These are phyloP conservation scores for Ceratobasidium sp. DNA, from an alignment of 1,284 basidiomycete genomes.

Conservation along the genomic window DNA sequence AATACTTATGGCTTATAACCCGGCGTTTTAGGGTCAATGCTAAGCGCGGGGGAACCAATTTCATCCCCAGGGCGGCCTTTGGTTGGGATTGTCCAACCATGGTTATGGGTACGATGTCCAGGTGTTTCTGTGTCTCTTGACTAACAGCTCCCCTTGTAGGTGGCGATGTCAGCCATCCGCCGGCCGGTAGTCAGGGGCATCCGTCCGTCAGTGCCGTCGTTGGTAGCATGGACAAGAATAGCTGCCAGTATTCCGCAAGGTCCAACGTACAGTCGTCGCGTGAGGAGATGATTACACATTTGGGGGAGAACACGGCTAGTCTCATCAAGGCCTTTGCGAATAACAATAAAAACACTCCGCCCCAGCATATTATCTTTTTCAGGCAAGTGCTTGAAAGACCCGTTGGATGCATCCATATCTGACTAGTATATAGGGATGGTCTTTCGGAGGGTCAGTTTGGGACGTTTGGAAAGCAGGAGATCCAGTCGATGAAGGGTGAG, in stretches of 20 bases:
- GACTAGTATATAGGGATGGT: conserved; percentile 60
- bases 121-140: neutral
- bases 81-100: conserved; percentile 33
- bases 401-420: neutral
- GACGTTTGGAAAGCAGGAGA: conserved; percentile 43
- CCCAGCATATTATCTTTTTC: conserved; percentile 38
- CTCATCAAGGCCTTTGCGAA: conserved; percentile 8
- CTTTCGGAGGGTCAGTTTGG: conserved; percentile 71
- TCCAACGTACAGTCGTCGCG: conserved; percentile 74
- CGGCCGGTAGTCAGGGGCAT: conserved; percentile 67
- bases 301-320: conserved; percentile 21
- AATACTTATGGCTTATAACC: too few species aligned
- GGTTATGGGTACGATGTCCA: conserved; percentile 31
- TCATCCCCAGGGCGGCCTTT: conserved; percentile 10
- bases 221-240: conserved; percentile 71
- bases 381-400: conserved; percentile 7
- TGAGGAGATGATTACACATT: conserved; percentile 70
- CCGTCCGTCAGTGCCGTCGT: conserved; percentile 82
- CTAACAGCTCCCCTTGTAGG: conserved; percentile 10
- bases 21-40: conserved; percentile 24
- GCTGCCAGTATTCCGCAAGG: conserved; percentile 62
- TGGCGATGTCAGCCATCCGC: conserved; percentile 42
- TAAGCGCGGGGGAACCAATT: conserved; percentile 41
- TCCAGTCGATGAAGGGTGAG: conserved; percentile 41
- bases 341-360: conserved; percentile 24